phyloP scores from a whole-genome alignment of 306 rosid species.

The Cucurbita argyrosperma region DNA sequence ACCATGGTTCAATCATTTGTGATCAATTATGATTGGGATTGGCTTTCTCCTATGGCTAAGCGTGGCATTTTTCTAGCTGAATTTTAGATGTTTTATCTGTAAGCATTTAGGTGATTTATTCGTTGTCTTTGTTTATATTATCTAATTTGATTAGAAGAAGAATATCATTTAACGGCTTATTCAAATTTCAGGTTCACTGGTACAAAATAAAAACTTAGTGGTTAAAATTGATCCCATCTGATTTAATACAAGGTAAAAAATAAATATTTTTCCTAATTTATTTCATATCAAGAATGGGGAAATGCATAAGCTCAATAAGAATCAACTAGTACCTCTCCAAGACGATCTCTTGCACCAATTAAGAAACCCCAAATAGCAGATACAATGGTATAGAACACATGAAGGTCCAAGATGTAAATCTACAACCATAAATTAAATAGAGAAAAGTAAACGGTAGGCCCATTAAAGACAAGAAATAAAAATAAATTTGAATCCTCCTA shows the following conservation, averaged over 20 bases:
- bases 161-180: background rate
- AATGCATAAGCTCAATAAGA: background rate
- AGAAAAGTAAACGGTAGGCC: background rate
- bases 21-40: background rate
- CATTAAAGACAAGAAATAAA: background rate
- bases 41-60: background rate
- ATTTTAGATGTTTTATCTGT: background rate
- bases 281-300: background rate
- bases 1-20: background rate
- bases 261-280: background rate
- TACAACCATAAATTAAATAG: slow-evolving; percentile 2
- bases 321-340: slow-evolving; percentile 58
- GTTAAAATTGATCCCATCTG: background rate
- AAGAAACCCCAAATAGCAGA: slow-evolving; percentile 78
- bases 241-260: background rate
- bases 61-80: background rate
- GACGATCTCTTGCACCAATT: slow-evolving; percentile 84
- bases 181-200: background rate
- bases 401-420: slow-evolving; percentile 75
- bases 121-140: background rate
- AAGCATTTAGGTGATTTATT: background rate
- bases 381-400: slow-evolving; percentile 57
- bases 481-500: background rate
- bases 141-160: background rate
- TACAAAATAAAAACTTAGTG: background rate